These are phyloP conservation scores for Furcasterigmium sp. DNA, from an alignment of 2,329 filamentous ascomycete genomes.

Conservation along the genomic window DNA sequence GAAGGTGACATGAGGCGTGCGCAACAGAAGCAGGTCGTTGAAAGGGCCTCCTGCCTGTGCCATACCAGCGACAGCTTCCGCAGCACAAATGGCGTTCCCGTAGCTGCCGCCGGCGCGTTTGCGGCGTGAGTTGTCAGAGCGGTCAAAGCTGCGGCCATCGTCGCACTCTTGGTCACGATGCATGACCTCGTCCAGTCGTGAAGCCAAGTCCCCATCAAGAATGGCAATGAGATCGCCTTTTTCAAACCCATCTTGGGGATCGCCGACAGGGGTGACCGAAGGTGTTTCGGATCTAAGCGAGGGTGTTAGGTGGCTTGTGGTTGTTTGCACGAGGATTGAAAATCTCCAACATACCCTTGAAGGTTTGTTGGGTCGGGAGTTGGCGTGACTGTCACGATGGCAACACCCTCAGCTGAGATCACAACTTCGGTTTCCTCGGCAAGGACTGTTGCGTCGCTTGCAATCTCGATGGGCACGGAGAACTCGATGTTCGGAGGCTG, in stretches of 20 bases:
- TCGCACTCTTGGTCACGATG: neutral
- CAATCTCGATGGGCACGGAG: neutral
- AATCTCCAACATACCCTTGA: neutral
- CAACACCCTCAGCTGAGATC: neutral
- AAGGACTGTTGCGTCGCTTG: neutral
- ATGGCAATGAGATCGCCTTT: neutral
- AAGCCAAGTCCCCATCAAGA: neutral
- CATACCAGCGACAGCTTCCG: neutral
- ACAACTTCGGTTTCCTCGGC: neutral
- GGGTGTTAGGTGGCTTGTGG: no score
- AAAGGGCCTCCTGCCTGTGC: neutral
- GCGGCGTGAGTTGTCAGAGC: neutral
- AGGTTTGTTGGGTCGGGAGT: neutral
- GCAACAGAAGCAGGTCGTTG: neutral
- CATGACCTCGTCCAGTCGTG: neutral
- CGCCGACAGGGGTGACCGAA: neutral
- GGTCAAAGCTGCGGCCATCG: neutral
- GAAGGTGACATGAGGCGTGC: neutral
- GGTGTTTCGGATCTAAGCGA: neutral
- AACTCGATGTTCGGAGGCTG: neutral
- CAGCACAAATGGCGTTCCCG: neutral
- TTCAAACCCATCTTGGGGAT: neutral
- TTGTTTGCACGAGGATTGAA: no score
- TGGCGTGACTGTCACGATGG: neutral
- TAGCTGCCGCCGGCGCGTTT: neutral